Evolutionary conservation across 1,284 basidiomycete genomes (phyloP), one percentile per base, ranked within the genome.

Genomic region (Ceratobasidium sp.): DNA sequence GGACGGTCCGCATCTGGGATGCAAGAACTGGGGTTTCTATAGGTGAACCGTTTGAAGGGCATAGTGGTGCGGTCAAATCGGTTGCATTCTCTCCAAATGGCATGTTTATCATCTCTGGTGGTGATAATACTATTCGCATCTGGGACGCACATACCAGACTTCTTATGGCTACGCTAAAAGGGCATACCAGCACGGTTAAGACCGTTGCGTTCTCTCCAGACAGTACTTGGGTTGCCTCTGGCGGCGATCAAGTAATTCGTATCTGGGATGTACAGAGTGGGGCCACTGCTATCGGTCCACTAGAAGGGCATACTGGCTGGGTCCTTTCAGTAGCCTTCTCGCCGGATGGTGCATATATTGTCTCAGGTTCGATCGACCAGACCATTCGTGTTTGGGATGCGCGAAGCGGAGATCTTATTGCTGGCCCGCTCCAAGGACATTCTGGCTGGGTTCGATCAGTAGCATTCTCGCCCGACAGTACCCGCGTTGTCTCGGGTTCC

Each of bases 21-120:
- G 29, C 22, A 9, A 5, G 9, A 14, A 22, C 22, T 19, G 47
- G 47, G 29, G 2, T 5, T 14, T 19, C 33, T 2, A 31, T 33
- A 1, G 1, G 11, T 1, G 6, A 1, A 9, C 63, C 48, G 19
- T n/a, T 51, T 27, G 27, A 33, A 5, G 63, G 47, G 15, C 63
- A 51, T 19, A 33, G 8, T 50, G n/a, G 31, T 24, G 1, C 6
- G 7, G 27, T 66, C 8, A 7, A 24, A 8, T 50, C 63, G 9
- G 63, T 66, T 6, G 48, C 47, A 51, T 66, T 31, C 22, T 66
- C 63, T 6, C 63, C 45, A 4, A 31, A 50, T 19, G 48, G 48
- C 19, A 66, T 17, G 7, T 47, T 15, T 33, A 53, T 66, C 29
- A 17, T 31, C 63, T 66, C 63, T 19, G 19, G 63, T 15, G 24